phyloP scores from a whole-genome alignment of 106 monocot genomes.

The Phalaenopsis equestris region DNA sequence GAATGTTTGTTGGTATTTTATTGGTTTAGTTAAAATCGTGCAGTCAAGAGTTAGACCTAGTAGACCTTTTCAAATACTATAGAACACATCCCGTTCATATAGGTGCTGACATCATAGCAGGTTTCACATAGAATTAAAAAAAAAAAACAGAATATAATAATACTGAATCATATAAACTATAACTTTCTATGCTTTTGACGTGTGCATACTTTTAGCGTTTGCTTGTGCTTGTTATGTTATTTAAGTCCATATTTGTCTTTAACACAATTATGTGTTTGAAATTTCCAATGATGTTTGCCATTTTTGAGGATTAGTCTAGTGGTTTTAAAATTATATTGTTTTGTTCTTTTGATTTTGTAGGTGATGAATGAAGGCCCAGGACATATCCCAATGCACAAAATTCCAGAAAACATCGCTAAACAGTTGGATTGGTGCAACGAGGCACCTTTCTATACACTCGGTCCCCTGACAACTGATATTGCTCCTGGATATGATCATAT shows the following conservation, averaged over 20 bases:
- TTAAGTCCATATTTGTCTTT: background rate
- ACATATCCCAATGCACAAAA: constrained; percentile 96
- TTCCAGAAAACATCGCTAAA: constrained; percentile 92
- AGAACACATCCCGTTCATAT: too few species aligned
- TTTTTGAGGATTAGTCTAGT: background rate
- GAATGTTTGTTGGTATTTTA: too few species aligned
- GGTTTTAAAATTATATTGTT: background rate
- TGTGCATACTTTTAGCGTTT: too few species aligned
- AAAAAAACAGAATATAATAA: too few species aligned
- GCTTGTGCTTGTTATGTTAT: background rate
- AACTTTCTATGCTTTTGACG: too few species aligned
- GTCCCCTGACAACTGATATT: constrained; percentile 93
- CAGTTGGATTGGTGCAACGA: constrained; percentile 96
- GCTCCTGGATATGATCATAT: constrained; percentile 99
- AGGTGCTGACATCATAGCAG: too few species aligned
- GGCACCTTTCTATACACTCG: constrained; percentile 95
- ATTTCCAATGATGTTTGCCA: background rate
- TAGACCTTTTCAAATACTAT: too few species aligned
- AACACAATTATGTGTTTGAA: background rate
- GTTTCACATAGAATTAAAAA: too few species aligned
- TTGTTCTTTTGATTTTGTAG: constrained; percentile 18
- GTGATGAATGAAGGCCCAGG: constrained; percentile 99
- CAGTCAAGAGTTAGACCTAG: too few species aligned
- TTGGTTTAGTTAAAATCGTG: too few species aligned
- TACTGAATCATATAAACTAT: too few species aligned